Conservation (phyloP, 257 asterid genomes). For the Haberlea rhodopensis region DNA sequence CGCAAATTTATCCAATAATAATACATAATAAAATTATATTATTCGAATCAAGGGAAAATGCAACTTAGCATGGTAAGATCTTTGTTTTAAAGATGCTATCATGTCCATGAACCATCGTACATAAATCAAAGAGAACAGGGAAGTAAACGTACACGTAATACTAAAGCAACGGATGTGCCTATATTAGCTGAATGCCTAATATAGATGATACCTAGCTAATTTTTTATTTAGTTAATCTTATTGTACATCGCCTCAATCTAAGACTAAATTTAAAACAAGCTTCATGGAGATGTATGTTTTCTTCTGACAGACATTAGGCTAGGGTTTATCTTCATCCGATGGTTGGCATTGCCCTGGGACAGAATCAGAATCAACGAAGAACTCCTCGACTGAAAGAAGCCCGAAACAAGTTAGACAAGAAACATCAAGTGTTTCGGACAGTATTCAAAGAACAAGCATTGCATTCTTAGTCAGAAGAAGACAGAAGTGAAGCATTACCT, state of each 20-base stretch:
- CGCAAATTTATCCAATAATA: too few relatives aligned
- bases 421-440: not conserved
- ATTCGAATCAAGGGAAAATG: too few relatives aligned
- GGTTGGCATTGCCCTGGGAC: constrained; percentile 66
- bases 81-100: too few relatives aligned
- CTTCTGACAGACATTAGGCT: constrained; percentile 39
- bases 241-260: constrained; percentile 37
- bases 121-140: constrained; percentile 20
- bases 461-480: not conserved
- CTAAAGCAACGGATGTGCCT: constrained; percentile 27
- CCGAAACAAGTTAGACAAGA: constrained; percentile 17
- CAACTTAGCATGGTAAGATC: too few relatives aligned
- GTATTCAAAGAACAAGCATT: not conserved
- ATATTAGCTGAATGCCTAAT: constrained; percentile 25
- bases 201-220: constrained; percentile 32
- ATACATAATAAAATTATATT: too few relatives aligned
- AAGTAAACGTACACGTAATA: too few relatives aligned
- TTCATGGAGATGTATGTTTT: constrained; percentile 15
- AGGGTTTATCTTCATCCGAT: constrained; percentile 80
- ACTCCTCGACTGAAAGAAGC: constrained; percentile 76
- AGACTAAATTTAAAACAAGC: constrained; percentile 29
- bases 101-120: too few relatives aligned
- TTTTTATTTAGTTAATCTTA: constrained; percentile 17
- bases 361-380: constrained; percentile 85
- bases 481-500: constrained; percentile 41